A percentile compares a stretch with the other conserved stretches of the same genome.
phyloP scores from a whole-genome alignment of 352 stramenopile genomes.

The Phytophthora foliorum region DNA sequence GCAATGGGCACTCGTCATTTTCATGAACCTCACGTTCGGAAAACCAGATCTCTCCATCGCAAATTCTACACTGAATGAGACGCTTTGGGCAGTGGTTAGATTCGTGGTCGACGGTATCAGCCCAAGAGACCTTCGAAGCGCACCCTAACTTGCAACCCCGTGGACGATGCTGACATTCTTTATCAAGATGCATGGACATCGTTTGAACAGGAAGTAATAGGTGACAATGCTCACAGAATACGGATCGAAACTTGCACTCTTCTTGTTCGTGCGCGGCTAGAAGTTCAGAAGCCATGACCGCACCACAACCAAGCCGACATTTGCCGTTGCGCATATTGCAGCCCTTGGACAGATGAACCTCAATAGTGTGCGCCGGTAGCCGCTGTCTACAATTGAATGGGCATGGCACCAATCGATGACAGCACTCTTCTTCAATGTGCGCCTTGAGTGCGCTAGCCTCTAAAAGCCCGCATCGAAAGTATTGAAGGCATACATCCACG shows the following conservation, averaged over 20 bases:
- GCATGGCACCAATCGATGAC: conserved; percentile 62
- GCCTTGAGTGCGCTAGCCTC: neutral
- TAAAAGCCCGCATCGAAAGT: conserved; percentile 30
- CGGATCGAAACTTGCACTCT: conserved; percentile 49
- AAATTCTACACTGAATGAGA: conserved; percentile 64
- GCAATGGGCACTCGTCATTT: conserved; percentile 59
- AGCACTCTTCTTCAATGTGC: conserved; percentile 55
- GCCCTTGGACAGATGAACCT: conserved; percentile 55
- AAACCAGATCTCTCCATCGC: conserved; percentile 54
- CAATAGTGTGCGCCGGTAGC: conserved; percentile 46
- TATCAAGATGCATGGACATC: conserved; percentile 48
- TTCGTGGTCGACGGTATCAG: conserved; percentile 49
- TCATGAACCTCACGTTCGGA: conserved; percentile 54
- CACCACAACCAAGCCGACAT: conserved; percentile 70
- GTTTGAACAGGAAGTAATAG: conserved; percentile 29
- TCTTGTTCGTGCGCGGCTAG: conserved; percentile 67
- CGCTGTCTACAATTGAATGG: conserved; percentile 74
- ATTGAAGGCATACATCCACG: neutral
- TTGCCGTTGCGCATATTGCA: conserved; percentile 70
- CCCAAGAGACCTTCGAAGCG: conserved; percentile 28
- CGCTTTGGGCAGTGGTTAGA: conserved; percentile 62
- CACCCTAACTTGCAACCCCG: conserved; percentile 70
- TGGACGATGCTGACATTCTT: conserved; percentile 44
- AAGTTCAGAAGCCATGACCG: conserved; percentile 51
- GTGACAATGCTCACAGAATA: conserved; percentile 71